These are phyloP conservation scores for Sambucus nigra DNA, from an alignment of 129 eudicot species.

Conservation along the genomic window DNA sequence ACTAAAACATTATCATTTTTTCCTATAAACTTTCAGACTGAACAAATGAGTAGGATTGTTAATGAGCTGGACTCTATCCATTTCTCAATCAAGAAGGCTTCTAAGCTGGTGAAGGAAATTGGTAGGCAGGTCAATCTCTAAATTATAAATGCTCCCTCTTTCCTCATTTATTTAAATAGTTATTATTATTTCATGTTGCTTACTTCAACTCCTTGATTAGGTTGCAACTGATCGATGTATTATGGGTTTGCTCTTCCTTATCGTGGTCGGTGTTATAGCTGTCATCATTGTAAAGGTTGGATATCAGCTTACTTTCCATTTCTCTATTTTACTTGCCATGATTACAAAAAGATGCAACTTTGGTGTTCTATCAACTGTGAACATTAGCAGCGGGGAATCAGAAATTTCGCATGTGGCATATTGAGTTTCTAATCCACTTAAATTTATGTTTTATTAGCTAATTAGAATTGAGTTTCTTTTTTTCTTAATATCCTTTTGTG, in stretches of 20 bases:
- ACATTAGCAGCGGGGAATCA: too few species aligned
- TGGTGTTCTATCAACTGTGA: too few species aligned
- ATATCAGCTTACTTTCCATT: background rate
- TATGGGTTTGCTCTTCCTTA: constrained; percentile 85
- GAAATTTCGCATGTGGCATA: too few species aligned
- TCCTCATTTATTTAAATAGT: constrained; percentile 1
- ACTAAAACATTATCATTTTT: constrained; percentile 8
- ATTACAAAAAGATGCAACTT: too few species aligned
- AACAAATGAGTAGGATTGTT: constrained; percentile 93
- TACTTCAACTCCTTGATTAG: constrained; percentile 30
- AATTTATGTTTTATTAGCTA: too few species aligned
- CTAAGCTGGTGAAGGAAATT: constrained; percentile 90
- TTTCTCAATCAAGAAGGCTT: constrained; percentile 90
- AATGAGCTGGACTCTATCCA: constrained; percentile 92
- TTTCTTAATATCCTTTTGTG: background rate
- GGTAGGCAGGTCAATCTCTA: constrained; percentile 96
- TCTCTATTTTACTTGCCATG: too few species aligned
- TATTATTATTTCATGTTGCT: constrained; percentile 19
- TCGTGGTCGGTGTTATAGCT: constrained; percentile 79
- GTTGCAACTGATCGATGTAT: constrained; percentile 96
- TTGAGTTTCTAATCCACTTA: too few species aligned
- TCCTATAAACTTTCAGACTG: constrained; percentile 52
- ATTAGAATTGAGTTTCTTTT: background rate
- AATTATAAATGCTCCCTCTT: constrained; percentile 21
- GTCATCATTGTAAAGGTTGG: constrained; percentile 85